Evolutionary conservation across 768 basidiomycete species (phyloP), one percentile per base, ranked within the genome.

Genomic region (Harrya chromipes): DNA sequence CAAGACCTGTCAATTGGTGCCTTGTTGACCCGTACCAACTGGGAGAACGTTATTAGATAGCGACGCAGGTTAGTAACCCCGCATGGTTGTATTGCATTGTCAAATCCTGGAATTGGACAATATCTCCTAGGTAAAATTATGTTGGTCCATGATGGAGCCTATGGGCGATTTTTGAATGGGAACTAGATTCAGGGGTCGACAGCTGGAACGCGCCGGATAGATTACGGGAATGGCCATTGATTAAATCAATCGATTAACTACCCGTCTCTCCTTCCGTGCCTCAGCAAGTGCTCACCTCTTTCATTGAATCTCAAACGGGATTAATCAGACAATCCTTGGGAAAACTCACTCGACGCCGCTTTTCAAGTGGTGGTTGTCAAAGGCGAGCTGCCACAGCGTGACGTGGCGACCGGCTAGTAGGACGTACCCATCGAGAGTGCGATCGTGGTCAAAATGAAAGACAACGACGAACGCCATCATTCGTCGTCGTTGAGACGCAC

Each of bases 21-120:
- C 58, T 60, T 53, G 42, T 34, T 45, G 40, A 47, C 51, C 41
- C 49, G 50, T 45, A 8, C 19, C 24, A 21, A 39, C 14, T 35
- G 43, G 45, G 39, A 40, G 19, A 37, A 50, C 31, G 31, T 40
- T 36, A 52, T 42, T 23, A 41, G 54, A 57, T 51, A 47, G 59
- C 31, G 13, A 31, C 13, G 13, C 27, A 41, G 10, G 29, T 29
- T 46, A 49, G 31, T 47, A 59, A 52, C 60, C 57, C 53, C 53
- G 31, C 54, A 60, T 57, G 62, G 63, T 41, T 51, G 61, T 52
- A 62, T 65, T 65, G 33, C 40, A 39, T 46, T 35, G 40, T 46
- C 24, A 47, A 29, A 24, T 37, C 35, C 37, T 40, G 39, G 31
- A 17, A 34, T 29, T 38, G 43, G 7, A 3, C n/a, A 41, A 38